These are phyloP conservation scores for Colletotrichum salicis DNA, from an alignment of 2,329 filamentous ascomycete species.

Conservation along the genomic window DNA sequence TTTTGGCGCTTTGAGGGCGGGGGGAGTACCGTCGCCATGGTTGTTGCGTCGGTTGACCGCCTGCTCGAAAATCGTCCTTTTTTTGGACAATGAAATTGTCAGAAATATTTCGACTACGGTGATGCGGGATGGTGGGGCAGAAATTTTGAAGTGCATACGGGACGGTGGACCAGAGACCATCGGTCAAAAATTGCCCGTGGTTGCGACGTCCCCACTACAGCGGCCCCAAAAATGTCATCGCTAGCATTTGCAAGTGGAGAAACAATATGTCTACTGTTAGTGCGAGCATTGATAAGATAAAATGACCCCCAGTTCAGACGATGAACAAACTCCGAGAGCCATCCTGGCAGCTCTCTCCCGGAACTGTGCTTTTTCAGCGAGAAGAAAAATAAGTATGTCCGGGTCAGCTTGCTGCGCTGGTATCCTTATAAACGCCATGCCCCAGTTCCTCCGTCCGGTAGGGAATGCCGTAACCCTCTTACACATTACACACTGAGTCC, in stretches of 20 bases:
- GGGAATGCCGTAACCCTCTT: neutral
- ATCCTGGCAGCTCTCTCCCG: slow-evolving; percentile 20
- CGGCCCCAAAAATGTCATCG: neutral
- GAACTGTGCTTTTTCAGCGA: slow-evolving; percentile 25
- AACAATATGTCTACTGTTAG: slow-evolving; percentile 22
- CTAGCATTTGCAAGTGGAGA: slow-evolving; percentile 21
- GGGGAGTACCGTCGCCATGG: slow-evolving; percentile 84
- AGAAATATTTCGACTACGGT: slow-evolving; percentile 31
- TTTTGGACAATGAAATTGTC: slow-evolving; percentile 9
- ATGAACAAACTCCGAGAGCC: slow-evolving; percentile 23
- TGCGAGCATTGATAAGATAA: slow-evolving; percentile 3
- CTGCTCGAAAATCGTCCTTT: neutral
- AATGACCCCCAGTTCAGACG: neutral
- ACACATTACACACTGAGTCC: neutral
- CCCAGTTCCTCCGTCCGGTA: slow-evolving; percentile 20
- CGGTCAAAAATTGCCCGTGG: slow-evolving; percentile 26
- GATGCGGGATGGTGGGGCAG: slow-evolving; percentile 35
- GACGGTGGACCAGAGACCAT: neutral
- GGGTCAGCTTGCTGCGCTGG: neutral
- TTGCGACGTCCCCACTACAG: neutral
- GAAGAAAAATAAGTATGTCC: slow-evolving; percentile 10
- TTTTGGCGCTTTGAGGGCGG: slow-evolving; percentile 90
- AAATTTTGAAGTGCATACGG: slow-evolving; percentile 28
- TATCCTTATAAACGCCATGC: slow-evolving; percentile 27
- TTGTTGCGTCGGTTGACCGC: slow-evolving; percentile 2